Evolutionary conservation across 2,329 filamentous ascomycete species (phyloP).

Genomic region (Apiospora hydei): DNA sequence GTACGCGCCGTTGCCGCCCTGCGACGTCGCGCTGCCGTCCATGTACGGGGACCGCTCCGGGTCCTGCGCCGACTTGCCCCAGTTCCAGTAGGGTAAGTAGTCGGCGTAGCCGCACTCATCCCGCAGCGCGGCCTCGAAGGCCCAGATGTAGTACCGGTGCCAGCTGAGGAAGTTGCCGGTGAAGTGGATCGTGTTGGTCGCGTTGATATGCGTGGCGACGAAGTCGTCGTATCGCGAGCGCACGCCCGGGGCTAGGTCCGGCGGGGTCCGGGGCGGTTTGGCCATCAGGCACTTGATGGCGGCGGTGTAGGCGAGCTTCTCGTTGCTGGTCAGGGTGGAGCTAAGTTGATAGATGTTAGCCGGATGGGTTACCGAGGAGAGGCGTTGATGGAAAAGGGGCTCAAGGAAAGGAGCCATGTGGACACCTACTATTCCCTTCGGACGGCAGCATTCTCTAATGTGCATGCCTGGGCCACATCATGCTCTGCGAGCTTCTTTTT

Average conservation of each 20-base stretch:
- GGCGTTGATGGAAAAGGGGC: not conserved
- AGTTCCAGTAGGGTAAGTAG: conserved; percentile 49
- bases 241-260: conserved; percentile 25
- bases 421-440: conserved; percentile 29
- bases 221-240: conserved; percentile 46
- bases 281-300: conserved; percentile 30
- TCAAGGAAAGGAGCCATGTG: not conserved
- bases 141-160: conserved; percentile 32
- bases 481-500: conserved; percentile 7
- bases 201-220: conserved; percentile 46
- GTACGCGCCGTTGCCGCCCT: conserved; percentile 40
- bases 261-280: conserved; percentile 16
- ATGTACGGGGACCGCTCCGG: conserved; percentile 42
- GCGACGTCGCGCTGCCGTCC: conserved; percentile 47
- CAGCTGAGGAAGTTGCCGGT: conserved; percentile 33
- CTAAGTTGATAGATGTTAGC: not conserved
- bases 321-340: not conserved
- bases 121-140: conserved; percentile 29
- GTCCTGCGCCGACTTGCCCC: conserved; percentile 43
- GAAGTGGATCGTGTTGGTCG: conserved; percentile 44
- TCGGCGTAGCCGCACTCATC: conserved; percentile 50
- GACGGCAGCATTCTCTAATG: conserved; percentile 19
- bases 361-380: not conserved
- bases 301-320: conserved; percentile 14
- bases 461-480: conserved; percentile 27